A percentile compares a stretch with the other conserved stretches of the same genome.
These are phyloP conservation scores for Spizellomyces sp. DNA, from an alignment of 192 early-diverging fungal genomes.

Conservation along the genomic window DNA sequence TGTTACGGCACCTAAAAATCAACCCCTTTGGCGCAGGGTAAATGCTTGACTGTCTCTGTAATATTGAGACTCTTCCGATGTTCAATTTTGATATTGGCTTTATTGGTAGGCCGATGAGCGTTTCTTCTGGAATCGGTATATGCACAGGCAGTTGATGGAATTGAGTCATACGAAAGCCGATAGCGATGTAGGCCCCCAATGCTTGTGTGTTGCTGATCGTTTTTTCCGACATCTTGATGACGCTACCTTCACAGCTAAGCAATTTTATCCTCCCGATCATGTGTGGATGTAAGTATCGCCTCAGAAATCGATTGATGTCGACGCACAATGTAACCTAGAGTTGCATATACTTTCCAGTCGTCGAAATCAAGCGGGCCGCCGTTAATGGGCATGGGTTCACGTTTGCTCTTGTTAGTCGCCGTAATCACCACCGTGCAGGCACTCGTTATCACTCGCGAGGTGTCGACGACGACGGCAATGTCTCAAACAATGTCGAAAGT, in stretches of 20 bases:
- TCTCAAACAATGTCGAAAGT: slow-evolving; percentile 97
- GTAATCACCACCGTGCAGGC: slow-evolving; percentile 71
- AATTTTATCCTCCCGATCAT: slow-evolving; percentile 89
- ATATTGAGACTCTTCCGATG: too few relatives aligned
- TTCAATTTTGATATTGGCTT: too few relatives aligned
- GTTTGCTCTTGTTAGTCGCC: slow-evolving; percentile 82
- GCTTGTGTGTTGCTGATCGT: not conserved
- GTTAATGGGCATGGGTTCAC: slow-evolving; percentile 73
- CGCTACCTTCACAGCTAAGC: slow-evolving; percentile 48
- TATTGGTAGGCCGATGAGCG: slow-evolving; percentile 76
- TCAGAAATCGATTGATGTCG: not conserved
- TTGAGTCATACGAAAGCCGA: slow-evolving; percentile 35
- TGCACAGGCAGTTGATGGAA: slow-evolving; percentile 30
- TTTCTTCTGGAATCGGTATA: slow-evolving; percentile 88
- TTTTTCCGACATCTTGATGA: not conserved
- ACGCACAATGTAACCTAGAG: not conserved
- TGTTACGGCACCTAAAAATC: slow-evolving; percentile 11
- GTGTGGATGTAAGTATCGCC: slow-evolving; percentile 74
- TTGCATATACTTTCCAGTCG: slow-evolving; percentile 45
- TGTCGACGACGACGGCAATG: slow-evolving; percentile 87
- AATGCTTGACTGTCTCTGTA: not conserved
- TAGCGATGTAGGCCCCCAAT: slow-evolving; percentile 31
- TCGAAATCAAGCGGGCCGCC: slow-evolving; percentile 55
- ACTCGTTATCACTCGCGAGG: slow-evolving; percentile 93
- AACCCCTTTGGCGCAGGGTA: slow-evolving; percentile 15